Conservation (phyloP, 495 filamentous ascomycete species). For the Trypethelium eluteriae region DNA sequence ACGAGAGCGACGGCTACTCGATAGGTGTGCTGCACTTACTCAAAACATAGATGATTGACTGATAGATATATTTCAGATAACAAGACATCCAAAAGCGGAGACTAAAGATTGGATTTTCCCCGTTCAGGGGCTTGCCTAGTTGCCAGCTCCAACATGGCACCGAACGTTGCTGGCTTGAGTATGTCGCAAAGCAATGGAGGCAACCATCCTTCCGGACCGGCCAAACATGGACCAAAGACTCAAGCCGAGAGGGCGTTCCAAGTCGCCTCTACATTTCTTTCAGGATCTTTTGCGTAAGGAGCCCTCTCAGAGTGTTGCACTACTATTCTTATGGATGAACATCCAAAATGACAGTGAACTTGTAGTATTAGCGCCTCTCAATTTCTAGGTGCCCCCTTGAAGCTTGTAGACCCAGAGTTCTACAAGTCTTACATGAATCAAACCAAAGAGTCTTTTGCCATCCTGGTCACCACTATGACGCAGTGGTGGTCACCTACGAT, state of each 20-base stretch:
- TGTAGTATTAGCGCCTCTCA: slow-evolving; percentile 36
- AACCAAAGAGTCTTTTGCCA: slow-evolving; percentile 40
- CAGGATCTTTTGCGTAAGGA: slow-evolving; percentile 34
- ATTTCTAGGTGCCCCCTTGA: slow-evolving; percentile 37
- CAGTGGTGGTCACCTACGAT: slow-evolving; percentile 39
- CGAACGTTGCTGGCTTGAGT: slow-evolving; percentile 25
- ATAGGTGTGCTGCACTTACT: neutral
- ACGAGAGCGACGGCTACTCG: neutral
- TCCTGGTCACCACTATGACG: slow-evolving; percentile 38
- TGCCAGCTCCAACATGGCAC: neutral
- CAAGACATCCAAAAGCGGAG: neutral
- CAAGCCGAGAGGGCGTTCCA: slow-evolving; percentile 38
- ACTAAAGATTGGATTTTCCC: neutral
- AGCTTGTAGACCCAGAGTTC: slow-evolving; percentile 35
- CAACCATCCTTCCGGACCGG: slow-evolving; percentile 34
- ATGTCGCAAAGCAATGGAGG: slow-evolving; percentile 30
- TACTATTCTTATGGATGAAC: neutral
- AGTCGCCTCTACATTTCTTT: slow-evolving; percentile 36
- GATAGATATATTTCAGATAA: neutral
- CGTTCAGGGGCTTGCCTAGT: neutral
- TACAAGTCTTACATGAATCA: slow-evolving; percentile 40
- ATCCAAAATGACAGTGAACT: neutral
- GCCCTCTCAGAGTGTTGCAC: neutral
- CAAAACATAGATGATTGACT: neutral
- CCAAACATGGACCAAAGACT: slow-evolving; percentile 32